Percentiles rank a stretch among this genome's conserved stretches.
Evolutionary conservation across 2,329 filamentous ascomycete genomes (phyloP).

Genomic region (Penicillium crustosum): DNA sequence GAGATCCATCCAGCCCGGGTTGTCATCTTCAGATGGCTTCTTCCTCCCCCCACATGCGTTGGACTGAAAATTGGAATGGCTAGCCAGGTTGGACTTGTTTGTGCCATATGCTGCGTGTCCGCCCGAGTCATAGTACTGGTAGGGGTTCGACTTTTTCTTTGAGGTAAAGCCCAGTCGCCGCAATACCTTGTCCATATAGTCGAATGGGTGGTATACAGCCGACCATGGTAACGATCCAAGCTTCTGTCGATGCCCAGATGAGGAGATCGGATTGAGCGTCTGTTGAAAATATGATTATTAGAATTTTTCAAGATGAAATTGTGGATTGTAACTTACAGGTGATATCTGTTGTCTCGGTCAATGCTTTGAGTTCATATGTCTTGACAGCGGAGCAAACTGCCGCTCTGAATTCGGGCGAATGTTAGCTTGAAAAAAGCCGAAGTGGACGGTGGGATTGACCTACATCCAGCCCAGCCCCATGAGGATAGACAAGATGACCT

Average conservation of each 20-base stretch:
- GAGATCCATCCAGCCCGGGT: slow-evolving; percentile 6
- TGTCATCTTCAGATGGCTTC: background rate
- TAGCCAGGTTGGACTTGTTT: background rate
- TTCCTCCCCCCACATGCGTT: background rate
- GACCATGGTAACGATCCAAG: slow-evolving; percentile 23
- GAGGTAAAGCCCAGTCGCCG: slow-evolving; percentile 12
- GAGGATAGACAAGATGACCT: slow-evolving; percentile 20
- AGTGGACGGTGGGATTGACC: slow-evolving; percentile 17
- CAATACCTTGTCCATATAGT: slow-evolving; percentile 13
- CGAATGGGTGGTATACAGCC: slow-evolving; percentile 22
- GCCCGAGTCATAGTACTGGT: background rate
- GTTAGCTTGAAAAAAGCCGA: background rate
- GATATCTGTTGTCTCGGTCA: slow-evolving; percentile 15
- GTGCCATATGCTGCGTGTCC: background rate
- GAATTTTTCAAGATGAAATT: background rate
- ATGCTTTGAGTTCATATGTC: slow-evolving; percentile 17
- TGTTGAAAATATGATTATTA: background rate
- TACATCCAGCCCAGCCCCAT: slow-evolving; percentile 32
- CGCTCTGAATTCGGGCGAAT: slow-evolving; percentile 8
- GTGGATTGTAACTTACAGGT: slow-evolving; percentile 12
- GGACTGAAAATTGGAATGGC: slow-evolving; percentile 1
- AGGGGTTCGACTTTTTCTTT: slow-evolving; percentile 4
- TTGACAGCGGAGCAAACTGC: slow-evolving; percentile 21
- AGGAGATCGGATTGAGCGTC: slow-evolving; percentile 16
- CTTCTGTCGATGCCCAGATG: slow-evolving; percentile 23